Evolutionary conservation across 139 green algal genomes (phyloP), one percentile per base, ranked within the genome.

Genomic region (Closterium sp.): DNA sequence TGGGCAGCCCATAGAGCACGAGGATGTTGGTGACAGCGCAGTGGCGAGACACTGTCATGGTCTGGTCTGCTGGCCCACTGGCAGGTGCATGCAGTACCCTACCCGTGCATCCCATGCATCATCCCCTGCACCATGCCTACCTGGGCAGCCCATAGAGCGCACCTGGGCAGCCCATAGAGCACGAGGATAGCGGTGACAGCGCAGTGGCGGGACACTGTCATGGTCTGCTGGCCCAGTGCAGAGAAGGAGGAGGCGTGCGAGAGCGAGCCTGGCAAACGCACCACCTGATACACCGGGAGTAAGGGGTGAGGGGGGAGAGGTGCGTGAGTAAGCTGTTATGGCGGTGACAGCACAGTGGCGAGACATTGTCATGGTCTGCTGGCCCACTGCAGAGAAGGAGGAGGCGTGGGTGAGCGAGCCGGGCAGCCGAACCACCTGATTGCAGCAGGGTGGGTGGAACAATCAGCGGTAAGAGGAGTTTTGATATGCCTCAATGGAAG

Each of bases 321-420:
- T 11, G 27, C 70, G 31, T 89, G 32, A 38, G 32, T 38, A 38
- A 7, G 32, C 32, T 38, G 32, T 38, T 3, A 99, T 97, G 28
- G 93, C 96, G 1, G 96, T 97, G 11, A 99, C 97, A 38, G 93
- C 89, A 30, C 91, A 94, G 89, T 94, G 91, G 24, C 88, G 30
- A 95, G 94, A 87, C 90, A 91, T 27, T 95, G 95, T 32, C 96
- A 95, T 31, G 92, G 94, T 32, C 94, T 97, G 95, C 88, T 85
- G 50, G 19, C 31, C 24, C 62, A 70, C 38, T 17, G 84, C 10
- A 2, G n/a, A n/a, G 19, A 87, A 87, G 84, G 84, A 28, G 9
- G 84, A 87, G 85, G 70, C 28, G 45, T 86, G 90, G 17, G 89
- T 31, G 28, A 89, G 87, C 62, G 90, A 42, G 21, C 93, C 70